A percentile compares a stretch with the other conserved stretches of the same genome.
phyloP scores from a whole-genome alignment of 1,139 yeast species.

The Ashbya aceris region DNA sequence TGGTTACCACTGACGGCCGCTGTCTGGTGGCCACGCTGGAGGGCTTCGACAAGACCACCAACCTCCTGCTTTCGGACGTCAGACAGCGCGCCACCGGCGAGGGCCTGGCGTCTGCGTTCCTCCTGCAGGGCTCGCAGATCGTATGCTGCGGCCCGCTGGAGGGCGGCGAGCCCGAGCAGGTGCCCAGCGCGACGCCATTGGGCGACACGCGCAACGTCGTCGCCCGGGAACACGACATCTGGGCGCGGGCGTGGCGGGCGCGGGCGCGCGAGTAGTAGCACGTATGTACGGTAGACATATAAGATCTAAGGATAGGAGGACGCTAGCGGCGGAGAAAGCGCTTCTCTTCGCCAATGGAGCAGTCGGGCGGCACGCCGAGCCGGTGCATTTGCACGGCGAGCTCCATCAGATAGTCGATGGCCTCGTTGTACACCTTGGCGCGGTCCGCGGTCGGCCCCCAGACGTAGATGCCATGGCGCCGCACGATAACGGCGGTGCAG shows the following conservation, averaged over 20 bases:
- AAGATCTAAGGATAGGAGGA: neutral
- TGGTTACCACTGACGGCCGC: constrained; percentile 80
- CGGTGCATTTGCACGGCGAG: constrained; percentile 73
- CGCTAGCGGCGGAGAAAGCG: constrained; percentile 16
- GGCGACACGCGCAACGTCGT: constrained; percentile 32
- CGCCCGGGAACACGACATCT: constrained; percentile 24
- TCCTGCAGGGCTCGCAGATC: constrained; percentile 76
- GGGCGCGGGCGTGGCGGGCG: constrained; percentile 20
- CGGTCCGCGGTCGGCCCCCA: constrained; percentile 94
- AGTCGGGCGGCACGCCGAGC: constrained; percentile 44
- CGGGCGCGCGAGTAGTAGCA: neutral
- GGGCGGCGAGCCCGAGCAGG: constrained; percentile 35
- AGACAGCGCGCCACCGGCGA: constrained; percentile 39
- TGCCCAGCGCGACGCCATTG: constrained; percentile 30
- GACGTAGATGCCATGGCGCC: constrained; percentile 90
- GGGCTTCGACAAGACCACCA: constrained; percentile 78
- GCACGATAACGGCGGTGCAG: constrained; percentile 77
- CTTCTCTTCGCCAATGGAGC: constrained; percentile 32
- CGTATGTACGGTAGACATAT: neutral
- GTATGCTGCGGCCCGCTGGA: constrained; percentile 66
- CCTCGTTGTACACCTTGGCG: constrained; percentile 88
- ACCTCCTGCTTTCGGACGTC: constrained; percentile 56
- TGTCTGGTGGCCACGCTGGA: constrained; percentile 57
- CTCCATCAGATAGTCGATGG: constrained; percentile 81
- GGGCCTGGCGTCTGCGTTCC: constrained; percentile 18